Percentiles rank a stretch among this genome's conserved stretches.
Conservation (phyloP, 148 eudicot genomes). For the Dysphania ambrosioides region DNA sequence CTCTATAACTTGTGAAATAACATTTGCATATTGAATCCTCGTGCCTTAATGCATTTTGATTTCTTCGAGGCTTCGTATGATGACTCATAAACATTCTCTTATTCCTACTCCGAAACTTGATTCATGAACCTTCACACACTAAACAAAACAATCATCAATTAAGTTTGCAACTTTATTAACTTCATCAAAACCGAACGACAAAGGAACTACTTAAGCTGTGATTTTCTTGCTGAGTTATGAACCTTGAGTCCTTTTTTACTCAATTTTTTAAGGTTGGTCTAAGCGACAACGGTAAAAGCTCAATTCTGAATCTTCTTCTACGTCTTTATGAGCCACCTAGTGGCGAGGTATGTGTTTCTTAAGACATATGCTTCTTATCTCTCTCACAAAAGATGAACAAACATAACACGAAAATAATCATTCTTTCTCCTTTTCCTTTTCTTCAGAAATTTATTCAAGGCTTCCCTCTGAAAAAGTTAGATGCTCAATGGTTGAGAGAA, state of each 20-base stretch:
- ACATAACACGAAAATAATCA: not conserved
- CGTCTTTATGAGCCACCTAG: slow-evolving; percentile 90
- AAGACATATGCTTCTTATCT: slow-evolving; percentile 3
- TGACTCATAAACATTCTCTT: too few relatives aligned
- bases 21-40: too few relatives aligned
- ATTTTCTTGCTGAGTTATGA: not conserved
- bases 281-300: slow-evolving; percentile 98
- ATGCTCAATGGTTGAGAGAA: slow-evolving; percentile 82
- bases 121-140: too few relatives aligned
- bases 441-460: slow-evolving; percentile 81
- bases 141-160: too few relatives aligned
- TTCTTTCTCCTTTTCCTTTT: not conserved
- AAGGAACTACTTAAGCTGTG: slow-evolving; percentile 11
- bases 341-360: slow-evolving; percentile 62
- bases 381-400: not conserved
- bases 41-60: too few relatives aligned
- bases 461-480: slow-evolving; percentile 60
- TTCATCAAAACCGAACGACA: too few relatives aligned
- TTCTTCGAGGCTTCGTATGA: too few relatives aligned
- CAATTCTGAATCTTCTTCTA: slow-evolving; percentile 86
- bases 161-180: too few relatives aligned
- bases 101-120: too few relatives aligned
- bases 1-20: too few relatives aligned
- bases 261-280: slow-evolving; percentile 75
- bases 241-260: slow-evolving; percentile 1